Conservation (phyloP, 106 monocot genomes). For the Allium fistulosum region DNA sequence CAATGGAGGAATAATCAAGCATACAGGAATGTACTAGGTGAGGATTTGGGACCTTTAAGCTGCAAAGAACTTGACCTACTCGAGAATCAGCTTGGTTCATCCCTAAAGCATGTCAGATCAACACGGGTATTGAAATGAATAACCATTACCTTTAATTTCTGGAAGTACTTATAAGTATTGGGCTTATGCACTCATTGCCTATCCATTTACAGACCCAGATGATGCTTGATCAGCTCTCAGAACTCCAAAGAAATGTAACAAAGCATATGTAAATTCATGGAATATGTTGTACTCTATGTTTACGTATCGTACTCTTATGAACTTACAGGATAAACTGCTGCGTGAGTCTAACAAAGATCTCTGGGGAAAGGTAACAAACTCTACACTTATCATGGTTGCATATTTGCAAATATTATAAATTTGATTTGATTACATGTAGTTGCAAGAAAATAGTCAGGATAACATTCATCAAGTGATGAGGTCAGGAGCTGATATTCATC, state of each 20-base stretch:
- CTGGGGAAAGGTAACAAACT: slow-evolving; percentile 14
- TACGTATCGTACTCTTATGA: not conserved
- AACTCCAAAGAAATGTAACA: slow-evolving; percentile 16
- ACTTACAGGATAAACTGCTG: slow-evolving; percentile 24
- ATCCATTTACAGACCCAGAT: slow-evolving; percentile 20
- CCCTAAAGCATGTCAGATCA: slow-evolving; percentile 14
- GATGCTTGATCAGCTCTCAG: slow-evolving; percentile 17
- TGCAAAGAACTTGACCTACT: slow-evolving; percentile 27
- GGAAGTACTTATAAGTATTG: no score
- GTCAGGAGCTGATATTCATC: not conserved
- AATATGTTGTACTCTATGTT: not conserved
- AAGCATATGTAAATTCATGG: not conserved
- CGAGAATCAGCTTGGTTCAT: slow-evolving; percentile 28
- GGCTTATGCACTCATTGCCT: not conserved
- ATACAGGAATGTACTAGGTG: slow-evolving; percentile 29
- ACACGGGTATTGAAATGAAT: slow-evolving; percentile 2
- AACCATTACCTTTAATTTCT: no score
- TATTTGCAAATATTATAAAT: not conserved
- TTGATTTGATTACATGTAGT: slow-evolving; percentile 7
- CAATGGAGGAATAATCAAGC: no score
- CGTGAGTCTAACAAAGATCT: slow-evolving; percentile 25
- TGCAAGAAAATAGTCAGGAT: slow-evolving; percentile 18
- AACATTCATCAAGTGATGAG: slow-evolving; percentile 12
- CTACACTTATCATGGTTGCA: not conserved
- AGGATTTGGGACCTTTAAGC: slow-evolving; percentile 17